Base-by-base conservation (phyloP, 1,284 basidiomycete species). In the Xerocomus cyaneibrunnescens region DNA sequence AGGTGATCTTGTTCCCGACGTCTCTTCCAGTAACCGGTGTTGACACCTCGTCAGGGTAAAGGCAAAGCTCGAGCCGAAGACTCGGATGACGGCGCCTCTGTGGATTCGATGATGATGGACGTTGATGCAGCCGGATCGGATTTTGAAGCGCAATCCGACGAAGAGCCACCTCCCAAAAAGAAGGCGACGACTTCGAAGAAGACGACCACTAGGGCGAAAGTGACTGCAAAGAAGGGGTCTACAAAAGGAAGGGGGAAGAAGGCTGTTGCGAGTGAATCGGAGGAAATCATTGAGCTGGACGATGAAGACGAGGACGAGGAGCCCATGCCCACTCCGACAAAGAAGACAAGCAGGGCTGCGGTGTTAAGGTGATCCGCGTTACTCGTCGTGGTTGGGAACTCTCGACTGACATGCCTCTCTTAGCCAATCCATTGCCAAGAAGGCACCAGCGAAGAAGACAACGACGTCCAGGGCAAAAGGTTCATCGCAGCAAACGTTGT, bases 101-200 rank as follows among this genome's bases (percentile, higher is more conserved):
- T 80, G 23, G 92, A 94, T 64, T 94, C 90, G 14, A 94, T 94
- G 89, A 74, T 79, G 74, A 78, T 83, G 79, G 82, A 86, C 32
- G 60, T 83, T 40, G 81, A 83, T 51, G 67, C 66, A 21, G 72
- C 70, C 45, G 74, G 70, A 57, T 80, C 78, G 14, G 81, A 81
- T 55, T 79, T 78, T 32, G 71, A 61, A 53, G 60, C 45, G 0
- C 40, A 75, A 25, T 75, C 73, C 3, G 77, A 79, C 37, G 72
- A 65, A 28, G 65, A 62, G 19, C 68, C 72, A 22, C 75, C 78
- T 23, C 69, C 76, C 38, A 75, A 76, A 32, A 83, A 80, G 67
- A 82, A 79, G 62, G 77, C 75, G 43, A 59, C 64, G 14, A 50
- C 50, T 49, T 68, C 58, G 36, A 74, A 66, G 57, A 74, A 68